These are phyloP conservation scores for Coniochaeta prunicola DNA, from an alignment of 2,329 filamentous ascomycete genomes.

Conservation along the genomic window DNA sequence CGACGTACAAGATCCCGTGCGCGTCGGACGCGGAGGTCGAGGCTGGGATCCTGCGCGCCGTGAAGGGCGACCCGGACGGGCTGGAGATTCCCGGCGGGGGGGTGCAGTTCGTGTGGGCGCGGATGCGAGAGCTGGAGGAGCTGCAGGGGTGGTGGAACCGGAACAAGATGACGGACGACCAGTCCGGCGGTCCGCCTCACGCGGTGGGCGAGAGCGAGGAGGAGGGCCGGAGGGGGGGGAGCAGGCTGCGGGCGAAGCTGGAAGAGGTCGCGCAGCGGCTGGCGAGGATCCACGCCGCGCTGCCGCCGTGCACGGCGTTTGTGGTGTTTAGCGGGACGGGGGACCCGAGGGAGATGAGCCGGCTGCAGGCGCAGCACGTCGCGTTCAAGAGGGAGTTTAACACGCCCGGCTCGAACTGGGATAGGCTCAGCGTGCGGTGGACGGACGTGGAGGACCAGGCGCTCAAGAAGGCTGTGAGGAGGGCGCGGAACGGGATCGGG, in stretches of 20 bases:
- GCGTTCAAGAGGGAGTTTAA: slow-evolving; percentile 60
- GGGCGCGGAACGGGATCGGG: slow-evolving; percentile 54
- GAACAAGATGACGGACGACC: slow-evolving; percentile 33
- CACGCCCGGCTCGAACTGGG: slow-evolving; percentile 56
- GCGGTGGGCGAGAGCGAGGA: slow-evolving; percentile 1
- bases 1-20: slow-evolving; percentile 48
- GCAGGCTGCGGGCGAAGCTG: slow-evolving; percentile 38
- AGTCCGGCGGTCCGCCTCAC: slow-evolving; percentile 13
- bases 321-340: slow-evolving; percentile 60
- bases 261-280: slow-evolving; percentile 40
- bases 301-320: slow-evolving; percentile 59
- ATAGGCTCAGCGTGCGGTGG: slow-evolving; percentile 60
- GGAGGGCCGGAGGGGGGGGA: slow-evolving; percentile 5
- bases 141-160: slow-evolving; percentile 62
- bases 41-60: slow-evolving; percentile 47
- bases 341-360: slow-evolving; percentile 59
- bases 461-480: slow-evolving; percentile 46
- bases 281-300: slow-evolving; percentile 44
- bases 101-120: slow-evolving; percentile 61
- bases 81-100: slow-evolving; percentile 50
- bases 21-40: slow-evolving; percentile 52
- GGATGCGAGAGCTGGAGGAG: slow-evolving; percentile 58
- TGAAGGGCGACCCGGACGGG: slow-evolving; percentile 51
- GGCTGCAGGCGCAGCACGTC: slow-evolving; percentile 51
- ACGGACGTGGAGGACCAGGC: slow-evolving; percentile 60